Evolutionary conservation across 129 eudicot genomes (phyloP).

Genomic region (Chrysanthemum seticuspe): DNA sequence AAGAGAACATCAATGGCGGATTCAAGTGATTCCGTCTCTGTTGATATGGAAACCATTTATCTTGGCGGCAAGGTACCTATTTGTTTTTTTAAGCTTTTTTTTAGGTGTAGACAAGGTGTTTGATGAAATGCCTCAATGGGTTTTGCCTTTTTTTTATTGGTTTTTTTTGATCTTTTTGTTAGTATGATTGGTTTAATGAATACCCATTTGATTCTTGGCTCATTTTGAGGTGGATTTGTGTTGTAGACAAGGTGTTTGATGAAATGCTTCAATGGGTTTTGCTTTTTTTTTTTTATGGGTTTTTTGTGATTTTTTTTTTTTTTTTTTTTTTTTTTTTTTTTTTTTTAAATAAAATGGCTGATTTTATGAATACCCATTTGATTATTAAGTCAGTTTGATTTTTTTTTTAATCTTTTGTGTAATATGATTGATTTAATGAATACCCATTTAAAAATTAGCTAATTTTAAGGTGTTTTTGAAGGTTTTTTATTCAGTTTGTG

Average conservation of each 20-base stretch:
- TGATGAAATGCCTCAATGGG: slow-evolving; percentile 28
- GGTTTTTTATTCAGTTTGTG: neutral
- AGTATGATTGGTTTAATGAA: neutral
- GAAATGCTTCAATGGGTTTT: slow-evolving; percentile 21
- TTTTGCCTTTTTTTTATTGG: neutral
- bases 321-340: too few relatives aligned
- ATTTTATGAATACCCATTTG: too few relatives aligned
- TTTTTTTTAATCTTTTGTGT: neutral
- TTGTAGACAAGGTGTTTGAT: slow-evolving; percentile 20
- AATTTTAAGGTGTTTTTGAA: slow-evolving; percentile 16
- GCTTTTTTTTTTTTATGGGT: neutral
- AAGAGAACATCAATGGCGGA: slow-evolving; percentile 71
- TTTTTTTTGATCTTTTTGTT: slow-evolving; percentile 6
- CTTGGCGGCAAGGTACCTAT: slow-evolving; percentile 79
- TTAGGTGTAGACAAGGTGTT: slow-evolving; percentile 28
- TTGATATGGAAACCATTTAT: slow-evolving; percentile 88
- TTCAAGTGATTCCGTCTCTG: slow-evolving; percentile 69
- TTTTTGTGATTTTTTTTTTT: too few relatives aligned
- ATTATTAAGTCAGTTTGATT: too few relatives aligned
- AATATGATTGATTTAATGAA: neutral
- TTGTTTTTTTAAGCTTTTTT: neutral
- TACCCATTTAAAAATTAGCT: neutral
- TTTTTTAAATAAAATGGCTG: too few relatives aligned
- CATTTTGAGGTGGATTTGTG: neutral
- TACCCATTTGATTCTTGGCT: slow-evolving; percentile 3